Percentiles rank a stretch among this genome's conserved stretches.
These are phyloP conservation scores for Citrus glauca DNA, from an alignment of 345 rosid species.

Conservation along the genomic window DNA sequence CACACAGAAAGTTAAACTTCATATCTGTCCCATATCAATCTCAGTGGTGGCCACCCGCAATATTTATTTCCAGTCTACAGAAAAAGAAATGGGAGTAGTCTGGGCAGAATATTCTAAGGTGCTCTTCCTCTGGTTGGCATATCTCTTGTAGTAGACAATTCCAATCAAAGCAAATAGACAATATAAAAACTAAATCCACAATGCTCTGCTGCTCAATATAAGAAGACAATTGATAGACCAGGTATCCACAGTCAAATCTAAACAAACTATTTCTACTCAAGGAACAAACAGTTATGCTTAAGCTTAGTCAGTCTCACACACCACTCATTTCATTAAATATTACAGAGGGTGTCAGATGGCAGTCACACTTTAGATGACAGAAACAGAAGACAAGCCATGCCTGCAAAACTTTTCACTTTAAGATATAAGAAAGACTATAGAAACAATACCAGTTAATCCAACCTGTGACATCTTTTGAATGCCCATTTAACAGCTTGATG, in stretches of 20 bases:
- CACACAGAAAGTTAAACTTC: neutral
- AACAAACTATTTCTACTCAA: neutral
- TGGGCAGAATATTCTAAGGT: neutral
- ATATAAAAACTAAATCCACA: neutral
- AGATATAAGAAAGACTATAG: conserved; percentile 36
- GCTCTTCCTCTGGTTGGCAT: neutral
- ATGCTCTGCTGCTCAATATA: neutral
- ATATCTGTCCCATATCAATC: neutral
- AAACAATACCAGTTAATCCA: conserved; percentile 69
- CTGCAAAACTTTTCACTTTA: conserved; percentile 12
- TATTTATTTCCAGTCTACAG: neutral
- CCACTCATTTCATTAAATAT: neutral
- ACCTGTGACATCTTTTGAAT: conserved; percentile 99
- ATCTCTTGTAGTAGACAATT: neutral
- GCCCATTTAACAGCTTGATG: conserved; percentile 59
- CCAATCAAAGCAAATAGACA: neutral
- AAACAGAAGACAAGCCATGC: conserved; percentile 5
- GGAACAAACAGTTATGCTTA: neutral
- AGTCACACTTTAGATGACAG: conserved; percentile 9
- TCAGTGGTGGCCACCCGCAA: neutral
- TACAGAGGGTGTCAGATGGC: neutral
- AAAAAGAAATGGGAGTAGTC: neutral
- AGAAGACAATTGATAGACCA: neutral
- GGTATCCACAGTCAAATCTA: neutral
- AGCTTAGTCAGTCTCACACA: neutral